These are phyloP conservation scores for Eimeria tenella DNA, from an alignment of 169 alveolate genomes.

Conservation along the genomic window DNA sequence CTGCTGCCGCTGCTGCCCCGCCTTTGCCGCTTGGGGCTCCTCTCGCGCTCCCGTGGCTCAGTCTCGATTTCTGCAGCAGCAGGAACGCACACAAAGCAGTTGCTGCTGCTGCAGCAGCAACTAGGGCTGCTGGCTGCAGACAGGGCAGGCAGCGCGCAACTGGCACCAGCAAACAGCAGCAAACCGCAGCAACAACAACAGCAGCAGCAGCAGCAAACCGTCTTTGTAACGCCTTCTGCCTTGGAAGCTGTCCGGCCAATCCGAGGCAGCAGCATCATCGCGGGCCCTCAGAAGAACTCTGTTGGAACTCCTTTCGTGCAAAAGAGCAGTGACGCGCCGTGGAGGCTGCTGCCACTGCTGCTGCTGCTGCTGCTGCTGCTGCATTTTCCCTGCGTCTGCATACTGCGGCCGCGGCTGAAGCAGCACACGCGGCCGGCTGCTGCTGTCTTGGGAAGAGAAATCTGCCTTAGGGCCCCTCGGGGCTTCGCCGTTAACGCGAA, in stretches of 20 bases:
- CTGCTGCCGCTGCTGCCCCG: neutral
- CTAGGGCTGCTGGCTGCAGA: neutral
- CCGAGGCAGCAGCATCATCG: neutral
- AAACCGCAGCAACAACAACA: neutral
- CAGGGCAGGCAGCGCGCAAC: neutral
- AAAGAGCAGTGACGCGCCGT: neutral
- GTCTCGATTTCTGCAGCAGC: neutral
- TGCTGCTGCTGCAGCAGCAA: neutral
- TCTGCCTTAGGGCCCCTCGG: neutral
- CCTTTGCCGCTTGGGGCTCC: neutral
- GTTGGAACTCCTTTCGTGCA: neutral
- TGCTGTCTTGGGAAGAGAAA: neutral
- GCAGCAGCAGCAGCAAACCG: neutral
- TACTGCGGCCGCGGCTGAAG: neutral
- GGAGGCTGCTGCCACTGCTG: neutral
- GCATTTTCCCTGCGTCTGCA: too few relatives aligned
- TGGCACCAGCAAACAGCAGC: slow-evolving; percentile 17
- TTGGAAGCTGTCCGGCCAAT: neutral
- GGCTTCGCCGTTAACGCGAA: neutral
- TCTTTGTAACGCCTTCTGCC: neutral
- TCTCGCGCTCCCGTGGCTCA: neutral
- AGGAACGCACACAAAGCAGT: neutral
- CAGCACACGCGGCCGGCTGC: slow-evolving; percentile 25
- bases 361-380: slow-evolving; percentile 8
- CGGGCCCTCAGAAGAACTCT: slow-evolving; percentile 14